Conservation (phyloP, 441 rosid species). For the Euphorbia corollata region DNA sequence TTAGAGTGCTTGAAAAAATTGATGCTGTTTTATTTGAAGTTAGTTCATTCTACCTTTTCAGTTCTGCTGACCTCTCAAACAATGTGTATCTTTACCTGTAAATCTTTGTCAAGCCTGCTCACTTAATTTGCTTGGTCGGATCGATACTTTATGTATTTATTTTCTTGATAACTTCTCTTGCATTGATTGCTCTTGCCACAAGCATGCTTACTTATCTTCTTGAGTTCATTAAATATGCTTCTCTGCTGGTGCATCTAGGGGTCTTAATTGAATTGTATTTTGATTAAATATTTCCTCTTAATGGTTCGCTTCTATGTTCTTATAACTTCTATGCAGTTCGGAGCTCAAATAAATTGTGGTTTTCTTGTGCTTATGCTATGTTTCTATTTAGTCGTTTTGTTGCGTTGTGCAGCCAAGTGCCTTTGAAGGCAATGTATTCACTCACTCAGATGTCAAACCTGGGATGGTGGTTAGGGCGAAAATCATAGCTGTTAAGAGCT, state of each 20-base stretch:
- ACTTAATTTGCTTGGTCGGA: background rate
- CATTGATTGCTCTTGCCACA: background rate
- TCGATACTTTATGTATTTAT: background rate
- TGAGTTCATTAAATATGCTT: background rate
- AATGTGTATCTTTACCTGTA: background rate
- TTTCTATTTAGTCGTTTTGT: slow-evolving; percentile 11
- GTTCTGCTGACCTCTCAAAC: background rate
- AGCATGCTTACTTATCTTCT: background rate
- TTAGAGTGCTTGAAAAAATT: background rate
- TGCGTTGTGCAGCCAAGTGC: slow-evolving; percentile 70
- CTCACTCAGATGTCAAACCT: slow-evolving; percentile 94
- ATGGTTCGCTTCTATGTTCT: background rate
- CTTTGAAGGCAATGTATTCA: slow-evolving; percentile 83
- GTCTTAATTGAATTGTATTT: background rate
- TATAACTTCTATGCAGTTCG: background rate
- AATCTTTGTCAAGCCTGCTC: background rate
- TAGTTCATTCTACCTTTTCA: background rate
- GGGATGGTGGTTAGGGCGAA: slow-evolving; percentile 92
- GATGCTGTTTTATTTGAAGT: background rate
- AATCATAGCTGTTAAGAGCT: slow-evolving; percentile 64
- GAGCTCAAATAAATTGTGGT: too few species aligned
- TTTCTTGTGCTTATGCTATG: background rate
- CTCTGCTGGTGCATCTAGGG: background rate
- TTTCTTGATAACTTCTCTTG: background rate
- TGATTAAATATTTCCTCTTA: too few species aligned